phyloP scores from a whole-genome alignment of 768 basidiomycete species.

The Gautieria morchelliformis region DNA sequence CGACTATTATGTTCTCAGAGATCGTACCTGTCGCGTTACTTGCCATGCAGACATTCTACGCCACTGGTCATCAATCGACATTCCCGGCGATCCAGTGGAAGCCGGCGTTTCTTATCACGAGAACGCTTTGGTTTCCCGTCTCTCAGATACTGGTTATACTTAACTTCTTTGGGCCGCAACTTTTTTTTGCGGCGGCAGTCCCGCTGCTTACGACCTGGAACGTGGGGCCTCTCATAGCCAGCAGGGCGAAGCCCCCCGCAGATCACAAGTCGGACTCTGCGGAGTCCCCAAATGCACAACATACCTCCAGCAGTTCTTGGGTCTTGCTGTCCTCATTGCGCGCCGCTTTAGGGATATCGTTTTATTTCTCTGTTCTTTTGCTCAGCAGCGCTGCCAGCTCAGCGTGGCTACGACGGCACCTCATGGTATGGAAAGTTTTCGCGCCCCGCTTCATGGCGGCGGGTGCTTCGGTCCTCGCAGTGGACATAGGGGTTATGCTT shows the following conservation, averaged over 20 bases:
- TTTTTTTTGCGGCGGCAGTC: conserved; percentile 54
- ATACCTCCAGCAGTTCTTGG: background rate
- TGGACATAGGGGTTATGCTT: conserved; percentile 60
- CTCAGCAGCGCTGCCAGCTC: conserved; percentile 65
- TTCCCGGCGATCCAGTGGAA: conserved; percentile 95
- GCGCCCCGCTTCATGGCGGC: conserved; percentile 89
- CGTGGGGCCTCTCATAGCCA: conserved; percentile 46
- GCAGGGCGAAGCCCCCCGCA: conserved; percentile 7
- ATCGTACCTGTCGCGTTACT: conserved; percentile 67
- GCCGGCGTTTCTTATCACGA: conserved; percentile 73
- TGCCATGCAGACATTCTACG: conserved; percentile 68
- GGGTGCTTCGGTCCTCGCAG: conserved; percentile 51
- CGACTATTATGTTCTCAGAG: conserved; percentile 43
- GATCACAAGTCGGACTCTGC: background rate
- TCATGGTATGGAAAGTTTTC: conserved; percentile 99
- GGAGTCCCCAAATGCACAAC: background rate
- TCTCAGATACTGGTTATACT: conserved; percentile 64
- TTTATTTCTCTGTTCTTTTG: conserved; percentile 57
- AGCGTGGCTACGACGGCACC: conserved; percentile 67
- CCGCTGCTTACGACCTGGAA: conserved; percentile 82
- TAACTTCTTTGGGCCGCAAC: conserved; percentile 70
- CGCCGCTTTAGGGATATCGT: conserved; percentile 54
- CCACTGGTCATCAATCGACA: conserved; percentile 87
- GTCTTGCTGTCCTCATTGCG: conserved; percentile 20
- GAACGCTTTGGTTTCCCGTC: conserved; percentile 58